Percentiles rank a stretch among this genome's conserved stretches.
These are phyloP conservation scores for Wallacemonas sp. DNA, from an alignment of 208 protist genomes.

Conservation along the genomic window DNA sequence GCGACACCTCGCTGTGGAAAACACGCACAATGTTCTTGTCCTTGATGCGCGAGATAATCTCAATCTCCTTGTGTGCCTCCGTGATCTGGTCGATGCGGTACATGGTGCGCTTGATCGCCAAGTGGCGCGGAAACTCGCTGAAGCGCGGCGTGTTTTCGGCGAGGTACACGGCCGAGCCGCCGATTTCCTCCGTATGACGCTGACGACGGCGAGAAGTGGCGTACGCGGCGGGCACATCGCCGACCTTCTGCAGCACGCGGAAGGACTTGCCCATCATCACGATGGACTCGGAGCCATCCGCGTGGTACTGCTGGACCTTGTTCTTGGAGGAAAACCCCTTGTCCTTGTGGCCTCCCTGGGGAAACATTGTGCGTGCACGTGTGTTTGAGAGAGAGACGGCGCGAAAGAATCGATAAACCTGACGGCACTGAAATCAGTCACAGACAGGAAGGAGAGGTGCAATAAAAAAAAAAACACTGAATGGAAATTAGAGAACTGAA, in stretches of 20 bases:
- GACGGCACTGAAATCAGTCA: too few species aligned
- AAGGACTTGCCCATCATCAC: slow-evolving; percentile 84
- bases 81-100: slow-evolving; percentile 73
- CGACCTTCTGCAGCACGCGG: slow-evolving; percentile 73
- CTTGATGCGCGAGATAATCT: slow-evolving; percentile 64
- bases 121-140: slow-evolving; percentile 62
- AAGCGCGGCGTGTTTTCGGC: slow-evolving; percentile 72
- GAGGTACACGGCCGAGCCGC: slow-evolving; percentile 61
- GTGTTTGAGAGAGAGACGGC: neutral
- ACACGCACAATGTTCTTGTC: slow-evolving; percentile 85
- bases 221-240: slow-evolving; percentile 45
- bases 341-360: slow-evolving; percentile 39
- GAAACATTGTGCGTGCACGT: slow-evolving; percentile 4
- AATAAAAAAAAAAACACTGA: too few species aligned
- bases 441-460: too few species aligned
- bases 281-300: slow-evolving; percentile 76
- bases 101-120: slow-evolving; percentile 79
- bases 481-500: too few species aligned
- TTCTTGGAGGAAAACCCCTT: slow-evolving; percentile 78
- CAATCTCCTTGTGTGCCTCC: slow-evolving; percentile 77
- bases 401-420: too few species aligned
- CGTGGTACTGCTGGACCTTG: slow-evolving; percentile 84
- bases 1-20: slow-evolving; percentile 76
- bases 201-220: slow-evolving; percentile 29
- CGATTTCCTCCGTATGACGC: slow-evolving; percentile 34